These are phyloP conservation scores for Aspergillus uvarum DNA, from an alignment of 2,329 filamentous ascomycete genomes.

Conservation along the genomic window DNA sequence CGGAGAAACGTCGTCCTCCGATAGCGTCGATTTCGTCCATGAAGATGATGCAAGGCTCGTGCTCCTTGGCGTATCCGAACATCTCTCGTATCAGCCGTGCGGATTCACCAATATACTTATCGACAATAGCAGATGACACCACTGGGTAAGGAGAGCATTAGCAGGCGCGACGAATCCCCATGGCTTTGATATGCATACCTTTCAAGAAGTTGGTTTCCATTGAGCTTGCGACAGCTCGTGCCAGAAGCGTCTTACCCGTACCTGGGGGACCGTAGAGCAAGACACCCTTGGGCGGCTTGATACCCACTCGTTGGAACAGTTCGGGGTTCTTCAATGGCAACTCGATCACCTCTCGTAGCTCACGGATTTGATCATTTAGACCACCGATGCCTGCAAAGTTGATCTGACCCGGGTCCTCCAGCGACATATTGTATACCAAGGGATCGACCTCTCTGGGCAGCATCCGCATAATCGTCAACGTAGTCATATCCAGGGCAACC, in stretches of 20 bases:
- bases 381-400: slow-evolving; percentile 98
- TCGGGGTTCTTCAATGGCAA: slow-evolving; percentile 98
- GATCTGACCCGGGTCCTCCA: slow-evolving; percentile 96
- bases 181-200: slow-evolving; percentile 55
- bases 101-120: slow-evolving; percentile 99
- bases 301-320: slow-evolving; percentile 92
- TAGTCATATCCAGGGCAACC: slow-evolving; percentile 98
- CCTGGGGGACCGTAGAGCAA: slow-evolving; percentile 93
- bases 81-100: slow-evolving; percentile 96
- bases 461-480: slow-evolving; percentile 99
- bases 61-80: slow-evolving; percentile 99
- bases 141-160: slow-evolving; percentile 54
- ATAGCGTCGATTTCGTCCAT: slow-evolving; percentile 99
- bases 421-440: slow-evolving; percentile 98
- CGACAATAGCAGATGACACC: slow-evolving; percentile 96
- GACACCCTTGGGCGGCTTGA: slow-evolving; percentile 98
- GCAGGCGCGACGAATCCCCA: slow-evolving; percentile 7
- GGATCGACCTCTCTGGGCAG: slow-evolving; percentile 96
- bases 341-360: slow-evolving; percentile 96
- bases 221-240: slow-evolving; percentile 91
- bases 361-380: slow-evolving; percentile 96
- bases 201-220: slow-evolving; percentile 98
- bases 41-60: slow-evolving; percentile 99
- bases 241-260: slow-evolving; percentile 93
- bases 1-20: slow-evolving; percentile 91